These are phyloP conservation scores for Solanum habrochaites DNA, from an alignment of 257 asterid genomes.

Conservation along the genomic window DNA sequence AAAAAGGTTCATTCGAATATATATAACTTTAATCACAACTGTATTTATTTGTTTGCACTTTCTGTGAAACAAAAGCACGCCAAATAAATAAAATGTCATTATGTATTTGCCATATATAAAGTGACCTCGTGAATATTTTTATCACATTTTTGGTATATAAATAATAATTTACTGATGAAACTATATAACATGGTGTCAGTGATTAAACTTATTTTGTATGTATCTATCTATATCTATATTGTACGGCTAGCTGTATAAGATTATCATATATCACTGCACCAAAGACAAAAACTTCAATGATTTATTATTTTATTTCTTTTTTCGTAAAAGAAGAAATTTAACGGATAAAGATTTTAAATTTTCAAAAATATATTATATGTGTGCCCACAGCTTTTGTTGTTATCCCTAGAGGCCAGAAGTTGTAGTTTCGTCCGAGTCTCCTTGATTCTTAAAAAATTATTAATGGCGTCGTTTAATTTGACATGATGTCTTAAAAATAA, in stretches of 20 bases:
- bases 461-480: accelerated
- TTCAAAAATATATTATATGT: background rate
- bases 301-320: background rate
- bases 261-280: background rate
- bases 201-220: background rate
- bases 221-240: background rate
- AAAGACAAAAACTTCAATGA: background rate
- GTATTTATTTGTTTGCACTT: background rate
- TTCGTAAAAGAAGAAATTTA: background rate
- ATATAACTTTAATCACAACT: background rate
- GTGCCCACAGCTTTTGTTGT: background rate
- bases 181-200: background rate
- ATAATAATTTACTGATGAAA: background rate
- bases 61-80: background rate
- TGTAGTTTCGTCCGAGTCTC: background rate
- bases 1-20: too few species aligned
- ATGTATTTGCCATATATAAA: background rate
- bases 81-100: background rate
- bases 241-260: background rate
- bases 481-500: too few species aligned
- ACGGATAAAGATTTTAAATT: background rate
- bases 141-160: background rate
- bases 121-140: background rate
- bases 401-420: background rate
- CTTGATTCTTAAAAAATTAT: background rate